Conservation (phyloP, 495 filamentous ascomycete genomes). For the Chaetomium tenue region DNA sequence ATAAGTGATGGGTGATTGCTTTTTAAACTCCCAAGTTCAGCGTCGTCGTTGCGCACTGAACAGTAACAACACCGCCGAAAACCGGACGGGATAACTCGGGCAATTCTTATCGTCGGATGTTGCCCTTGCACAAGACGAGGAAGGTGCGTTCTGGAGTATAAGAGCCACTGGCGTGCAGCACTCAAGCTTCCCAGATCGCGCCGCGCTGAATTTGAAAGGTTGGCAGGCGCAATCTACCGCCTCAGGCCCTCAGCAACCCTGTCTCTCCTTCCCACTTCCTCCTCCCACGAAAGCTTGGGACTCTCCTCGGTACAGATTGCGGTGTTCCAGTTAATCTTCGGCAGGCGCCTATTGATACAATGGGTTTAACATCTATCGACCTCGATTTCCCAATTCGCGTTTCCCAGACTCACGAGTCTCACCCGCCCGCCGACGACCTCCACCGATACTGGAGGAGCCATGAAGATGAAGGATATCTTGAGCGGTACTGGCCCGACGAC, state of each 20-base stretch:
- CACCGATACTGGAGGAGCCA: constrained; percentile 21
- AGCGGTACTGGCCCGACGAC: constrained; percentile 19
- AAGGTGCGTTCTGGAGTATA: too few species aligned
- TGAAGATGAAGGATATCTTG: constrained; percentile 15
- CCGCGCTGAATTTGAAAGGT: neutral
- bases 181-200: too few species aligned
- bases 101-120: too few species aligned
- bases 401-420: neutral
- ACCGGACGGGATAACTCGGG: too few species aligned
- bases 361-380: neutral
- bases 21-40: too few species aligned
- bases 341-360: constrained; percentile 1
- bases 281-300: neutral
- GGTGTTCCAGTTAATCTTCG: neutral
- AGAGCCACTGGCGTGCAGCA: too few species aligned
- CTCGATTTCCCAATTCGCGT: constrained; percentile 15
- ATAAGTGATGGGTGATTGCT: too few species aligned
- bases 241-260: neutral
- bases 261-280: neutral
- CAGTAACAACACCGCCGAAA: too few species aligned
- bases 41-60: too few species aligned
- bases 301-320: neutral
- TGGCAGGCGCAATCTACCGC: neutral
- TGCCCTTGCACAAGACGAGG: too few species aligned
- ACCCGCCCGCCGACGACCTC: neutral